These are phyloP conservation scores for Fusarium anthophilum DNA, from an alignment of 2,329 filamentous ascomycete species.

Conservation along the genomic window DNA sequence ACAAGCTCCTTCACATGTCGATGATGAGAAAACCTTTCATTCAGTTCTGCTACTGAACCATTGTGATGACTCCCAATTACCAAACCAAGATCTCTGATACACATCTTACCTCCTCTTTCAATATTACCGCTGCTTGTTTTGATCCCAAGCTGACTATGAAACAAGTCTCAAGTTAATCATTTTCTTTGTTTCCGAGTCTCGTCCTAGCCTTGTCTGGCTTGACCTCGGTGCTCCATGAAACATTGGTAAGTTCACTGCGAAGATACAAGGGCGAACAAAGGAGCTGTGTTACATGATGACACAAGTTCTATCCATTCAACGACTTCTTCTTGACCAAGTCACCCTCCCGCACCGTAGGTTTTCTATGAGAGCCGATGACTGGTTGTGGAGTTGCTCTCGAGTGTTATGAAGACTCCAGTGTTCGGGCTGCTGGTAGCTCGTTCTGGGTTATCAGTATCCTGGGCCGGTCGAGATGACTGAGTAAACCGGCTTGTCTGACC, in stretches of 20 bases:
- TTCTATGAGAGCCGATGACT: conserved; percentile 62
- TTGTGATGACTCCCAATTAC: conserved; percentile 72
- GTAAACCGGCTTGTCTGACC: conserved; percentile 73
- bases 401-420: conserved; percentile 71
- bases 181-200: not conserved
- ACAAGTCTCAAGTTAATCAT: not conserved
- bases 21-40: conserved; percentile 72
- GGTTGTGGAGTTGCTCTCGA: conserved; percentile 76
- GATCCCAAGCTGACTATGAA: conserved; percentile 15
- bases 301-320: conserved; percentile 80
- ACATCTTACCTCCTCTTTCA: conserved; percentile 29
- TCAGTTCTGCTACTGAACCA: conserved; percentile 82
- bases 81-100: conserved; percentile 70
- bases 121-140: not conserved
- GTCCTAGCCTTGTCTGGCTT: no score
- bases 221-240: not conserved
- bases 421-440: conserved; percentile 58
- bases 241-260: conserved; percentile 22
- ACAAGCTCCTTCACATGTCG: conserved; percentile 40
- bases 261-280: not conserved
- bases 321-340: conserved; percentile 73
- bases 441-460: conserved; percentile 58
- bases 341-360: conserved; percentile 76
- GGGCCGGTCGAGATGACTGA: conserved; percentile 72
- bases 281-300: conserved; percentile 48